Conservation (phyloP, 177 flowering plant genomes). For the Vitis hybrid region DNA sequence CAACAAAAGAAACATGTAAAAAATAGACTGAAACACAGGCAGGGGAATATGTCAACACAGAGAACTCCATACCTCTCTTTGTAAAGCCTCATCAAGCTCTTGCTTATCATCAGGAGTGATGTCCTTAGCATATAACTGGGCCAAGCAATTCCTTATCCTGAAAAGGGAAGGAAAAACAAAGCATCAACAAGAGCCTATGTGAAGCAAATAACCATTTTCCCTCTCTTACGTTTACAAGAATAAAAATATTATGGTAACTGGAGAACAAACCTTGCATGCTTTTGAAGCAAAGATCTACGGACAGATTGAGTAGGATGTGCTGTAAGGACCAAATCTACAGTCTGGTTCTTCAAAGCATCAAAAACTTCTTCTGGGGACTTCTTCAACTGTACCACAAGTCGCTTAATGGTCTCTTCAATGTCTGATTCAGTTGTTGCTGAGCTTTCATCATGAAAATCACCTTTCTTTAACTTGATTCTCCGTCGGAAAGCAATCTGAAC, state of each 20-base stretch:
- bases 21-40: too few relatives aligned
- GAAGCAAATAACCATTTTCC: too few relatives aligned
- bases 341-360: slow-evolving; percentile 94
- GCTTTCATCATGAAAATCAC: slow-evolving; percentile 85
- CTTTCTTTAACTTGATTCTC: slow-evolving; percentile 73
- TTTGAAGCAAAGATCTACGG: slow-evolving; percentile 95
- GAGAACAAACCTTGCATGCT: slow-evolving; percentile 78
- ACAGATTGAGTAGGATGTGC: slow-evolving; percentile 99
- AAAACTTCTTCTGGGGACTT: slow-evolving; percentile 94
- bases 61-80: slow-evolving; percentile 71
- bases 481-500: slow-evolving; percentile 89
- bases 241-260: neutral
- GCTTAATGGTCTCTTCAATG: slow-evolving; percentile 91
- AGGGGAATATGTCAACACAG: too few relatives aligned
- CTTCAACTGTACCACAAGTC: slow-evolving; percentile 68
- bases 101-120: slow-evolving; percentile 98
- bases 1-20: too few relatives aligned
- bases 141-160: slow-evolving; percentile 84
- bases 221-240: too few relatives aligned
- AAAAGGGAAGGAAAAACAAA: neutral
- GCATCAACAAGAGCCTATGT: neutral
- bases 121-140: slow-evolving; percentile 94
- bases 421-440: slow-evolving; percentile 92
- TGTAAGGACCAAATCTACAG: slow-evolving; percentile 94
- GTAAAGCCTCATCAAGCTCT: slow-evolving; percentile 97